A percentile compares a stretch with the other conserved stretches of the same genome.
Conservation (phyloP, 2,329 filamentous ascomycete species). For the Aspergillus puulaauensis region DNA sequence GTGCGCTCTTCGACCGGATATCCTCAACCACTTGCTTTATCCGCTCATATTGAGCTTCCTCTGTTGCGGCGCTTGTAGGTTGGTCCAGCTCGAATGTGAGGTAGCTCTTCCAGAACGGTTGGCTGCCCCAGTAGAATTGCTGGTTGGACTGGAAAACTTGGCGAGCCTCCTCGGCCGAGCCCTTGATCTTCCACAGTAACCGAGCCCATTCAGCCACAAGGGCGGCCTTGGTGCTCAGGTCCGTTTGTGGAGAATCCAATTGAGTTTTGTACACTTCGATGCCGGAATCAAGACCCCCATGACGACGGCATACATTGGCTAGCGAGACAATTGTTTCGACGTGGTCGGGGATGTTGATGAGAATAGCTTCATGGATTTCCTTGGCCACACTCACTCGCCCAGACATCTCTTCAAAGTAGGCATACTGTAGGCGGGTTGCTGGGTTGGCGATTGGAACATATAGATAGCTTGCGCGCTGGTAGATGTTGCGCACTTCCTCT, state of each 20-base stretch:
- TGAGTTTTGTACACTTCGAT: slow-evolving; percentile 80
- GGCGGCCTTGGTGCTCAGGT: slow-evolving; percentile 79
- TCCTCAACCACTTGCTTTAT: slow-evolving; percentile 78
- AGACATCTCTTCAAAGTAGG: slow-evolving; percentile 87
- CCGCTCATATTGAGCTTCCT: slow-evolving; percentile 66
- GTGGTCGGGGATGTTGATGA: slow-evolving; percentile 74
- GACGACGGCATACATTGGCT: slow-evolving; percentile 81
- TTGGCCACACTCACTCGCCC: slow-evolving; percentile 74
- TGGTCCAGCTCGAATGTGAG: slow-evolving; percentile 86
- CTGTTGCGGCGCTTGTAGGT: slow-evolving; percentile 64
- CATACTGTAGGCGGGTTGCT: slow-evolving; percentile 82
- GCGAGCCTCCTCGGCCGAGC: slow-evolving; percentile 75
- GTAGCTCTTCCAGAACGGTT: slow-evolving; percentile 86
- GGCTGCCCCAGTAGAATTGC: slow-evolving; percentile 80
- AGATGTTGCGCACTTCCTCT: slow-evolving; percentile 89
- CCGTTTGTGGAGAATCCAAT: slow-evolving; percentile 69
- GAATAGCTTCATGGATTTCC: slow-evolving; percentile 79
- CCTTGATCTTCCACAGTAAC: slow-evolving; percentile 84
- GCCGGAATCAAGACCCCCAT: slow-evolving; percentile 78
- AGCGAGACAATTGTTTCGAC: slow-evolving; percentile 85
- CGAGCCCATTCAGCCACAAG: slow-evolving; percentile 86
- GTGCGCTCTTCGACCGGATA: slow-evolving; percentile 69
- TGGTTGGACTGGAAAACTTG: slow-evolving; percentile 79
- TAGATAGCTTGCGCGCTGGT: slow-evolving; percentile 78
- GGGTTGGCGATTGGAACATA: slow-evolving; percentile 86